Base-by-base conservation (phyloP, 768 basidiomycete species). In the Rhodocollybia butyracea region DNA sequence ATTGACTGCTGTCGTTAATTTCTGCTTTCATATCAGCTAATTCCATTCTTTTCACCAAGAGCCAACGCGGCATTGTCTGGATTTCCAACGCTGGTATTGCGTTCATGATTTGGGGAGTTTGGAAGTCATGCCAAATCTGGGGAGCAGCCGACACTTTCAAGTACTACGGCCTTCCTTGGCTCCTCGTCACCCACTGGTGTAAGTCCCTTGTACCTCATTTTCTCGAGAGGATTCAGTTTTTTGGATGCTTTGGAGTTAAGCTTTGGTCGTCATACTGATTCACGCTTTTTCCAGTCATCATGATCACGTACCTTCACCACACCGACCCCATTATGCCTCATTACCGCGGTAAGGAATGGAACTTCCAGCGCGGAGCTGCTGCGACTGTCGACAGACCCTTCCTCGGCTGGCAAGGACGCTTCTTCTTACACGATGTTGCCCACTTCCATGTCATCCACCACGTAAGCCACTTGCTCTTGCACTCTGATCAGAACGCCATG, bases 381-480 rank as follows among this genome's bases (percentile, higher is more conserved):
- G 78, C 82, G 3, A 85, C 84, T 1, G 75, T 85, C 24, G 83
- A 86, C 64, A 70, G 82, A 31, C 60, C 74, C 56, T 77, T 85
- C 65, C 70, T 86, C 13, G 83, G 83, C 11, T 84, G 81, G 82
- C 79, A 81, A 64, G 84, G 84, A 3, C 75, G 80, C 21, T 85
- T 85, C 72, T 85, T 85, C 73, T 69, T 86, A n/a, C 83, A 85
- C 61, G 80, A 82, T 60, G 81, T 85, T 15, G 80, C 82, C 3
- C 83, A 85, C 61, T 83, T 72, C 62, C 85, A 86, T 64, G 83
- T 85, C 55, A 70, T 84, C 40, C 84, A 85, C 61, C 84, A 85
- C 62, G 79, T 77, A 63, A 52, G 76, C 68, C 22, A 11, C 8
- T 12, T 27, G 29, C 27, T 26, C 24, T 5, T 32, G 24, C 31